These are phyloP conservation scores for Diutina neorugosa DNA, from an alignment of 1,139 yeast genomes.

Conservation along the genomic window DNA sequence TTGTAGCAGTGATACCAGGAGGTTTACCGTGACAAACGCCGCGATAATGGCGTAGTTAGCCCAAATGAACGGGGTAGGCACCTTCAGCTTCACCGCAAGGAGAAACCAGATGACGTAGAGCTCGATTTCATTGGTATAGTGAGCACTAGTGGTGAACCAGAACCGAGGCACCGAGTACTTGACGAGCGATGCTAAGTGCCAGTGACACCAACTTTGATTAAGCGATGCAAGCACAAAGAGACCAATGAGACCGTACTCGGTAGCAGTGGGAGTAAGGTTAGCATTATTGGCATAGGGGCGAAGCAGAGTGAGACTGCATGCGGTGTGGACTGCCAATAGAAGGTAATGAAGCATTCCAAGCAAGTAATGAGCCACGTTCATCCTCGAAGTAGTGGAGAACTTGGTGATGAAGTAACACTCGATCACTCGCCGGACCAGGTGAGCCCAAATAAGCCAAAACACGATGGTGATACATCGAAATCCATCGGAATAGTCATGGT, in stretches of 20 bases:
- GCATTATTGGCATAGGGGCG: not conserved
- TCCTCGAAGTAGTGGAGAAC: not conserved
- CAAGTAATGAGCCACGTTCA: slow-evolving; percentile 2
- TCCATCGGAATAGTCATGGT: not conserved
- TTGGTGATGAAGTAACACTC: not conserved
- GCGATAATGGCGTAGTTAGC: not conserved
- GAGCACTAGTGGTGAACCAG: not conserved
- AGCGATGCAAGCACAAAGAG: not conserved
- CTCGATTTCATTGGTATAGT: slow-evolving; percentile 3
- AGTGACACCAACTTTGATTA: slow-evolving; percentile 2
- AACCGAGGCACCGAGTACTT: not conserved
- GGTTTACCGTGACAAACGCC: not conserved
- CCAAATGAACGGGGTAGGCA: not conserved
- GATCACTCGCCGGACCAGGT: not conserved
- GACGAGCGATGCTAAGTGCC: not conserved
- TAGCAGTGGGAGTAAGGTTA: not conserved
- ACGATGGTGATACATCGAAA: not conserved
- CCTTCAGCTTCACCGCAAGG: not conserved
- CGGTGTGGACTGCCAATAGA: not conserved
- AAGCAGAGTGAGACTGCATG: not conserved
- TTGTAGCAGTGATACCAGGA: not conserved
- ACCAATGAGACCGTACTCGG: not conserved
- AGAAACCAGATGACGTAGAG: not conserved
- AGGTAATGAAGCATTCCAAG: slow-evolving; percentile 1
- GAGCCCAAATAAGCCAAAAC: not conserved